These are phyloP conservation scores for Diaporthe citriasiana DNA, from an alignment of 2,329 filamentous ascomycete species.

Conservation along the genomic window DNA sequence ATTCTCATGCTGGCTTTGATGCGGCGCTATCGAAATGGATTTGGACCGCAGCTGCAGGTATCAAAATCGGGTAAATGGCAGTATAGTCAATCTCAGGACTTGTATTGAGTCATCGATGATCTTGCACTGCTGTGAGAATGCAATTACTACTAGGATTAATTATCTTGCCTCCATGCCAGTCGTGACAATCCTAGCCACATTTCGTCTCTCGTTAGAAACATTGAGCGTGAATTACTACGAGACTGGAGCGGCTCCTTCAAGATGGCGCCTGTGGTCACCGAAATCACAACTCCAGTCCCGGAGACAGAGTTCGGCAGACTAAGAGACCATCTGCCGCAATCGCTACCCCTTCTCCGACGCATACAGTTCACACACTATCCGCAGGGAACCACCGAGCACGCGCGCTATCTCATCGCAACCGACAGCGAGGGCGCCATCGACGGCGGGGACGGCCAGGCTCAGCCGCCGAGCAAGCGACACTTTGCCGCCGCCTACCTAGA, in stretches of 20 bases:
- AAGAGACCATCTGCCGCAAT: conserved; percentile 65
- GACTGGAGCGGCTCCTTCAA: neutral
- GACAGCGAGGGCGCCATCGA: neutral
- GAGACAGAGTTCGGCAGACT: conserved; percentile 63
- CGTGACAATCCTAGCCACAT: neutral
- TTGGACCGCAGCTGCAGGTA: conserved; percentile 18
- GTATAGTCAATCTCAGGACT: neutral
- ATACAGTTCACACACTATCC: conserved; percentile 68
- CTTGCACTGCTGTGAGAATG: neutral
- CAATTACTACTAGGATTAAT: neutral
- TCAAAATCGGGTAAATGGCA: conserved; percentile 17
- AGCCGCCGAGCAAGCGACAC: conserved; percentile 25
- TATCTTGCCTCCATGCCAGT: neutral
- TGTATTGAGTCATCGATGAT: conserved; percentile 22
- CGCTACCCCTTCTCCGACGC: conserved; percentile 73
- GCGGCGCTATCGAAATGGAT: neutral
- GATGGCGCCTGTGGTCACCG: conserved; percentile 42
- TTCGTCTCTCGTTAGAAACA: neutral
- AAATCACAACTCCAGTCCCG: conserved; percentile 44
- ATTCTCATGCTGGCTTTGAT: conserved; percentile 7
- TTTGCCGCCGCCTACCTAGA: conserved; percentile 75
- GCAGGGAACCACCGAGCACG: conserved; percentile 58
- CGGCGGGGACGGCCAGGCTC: neutral
- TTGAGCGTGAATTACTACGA: neutral
- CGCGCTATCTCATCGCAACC: conserved; percentile 58